Conservation (phyloP, 2,329 filamentous ascomycete species). For the Epicoccum sorghinum region DNA sequence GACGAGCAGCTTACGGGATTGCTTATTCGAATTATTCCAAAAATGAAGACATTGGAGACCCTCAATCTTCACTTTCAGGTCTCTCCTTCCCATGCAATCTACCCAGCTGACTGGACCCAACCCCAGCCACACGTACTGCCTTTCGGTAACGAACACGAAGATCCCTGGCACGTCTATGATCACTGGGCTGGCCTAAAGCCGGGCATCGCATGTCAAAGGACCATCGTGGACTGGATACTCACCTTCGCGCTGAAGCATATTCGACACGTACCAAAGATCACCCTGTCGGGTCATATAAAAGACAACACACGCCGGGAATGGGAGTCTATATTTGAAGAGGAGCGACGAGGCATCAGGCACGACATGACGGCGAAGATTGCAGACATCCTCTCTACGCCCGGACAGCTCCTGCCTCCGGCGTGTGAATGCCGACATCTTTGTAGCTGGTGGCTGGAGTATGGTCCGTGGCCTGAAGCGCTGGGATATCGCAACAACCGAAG, state of each 20-base stretch:
- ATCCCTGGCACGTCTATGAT: no score
- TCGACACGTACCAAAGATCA: background rate
- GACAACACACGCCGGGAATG: background rate
- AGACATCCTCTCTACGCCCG: background rate
- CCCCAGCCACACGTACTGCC: no score
- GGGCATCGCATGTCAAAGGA: background rate
- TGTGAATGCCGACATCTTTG: background rate
- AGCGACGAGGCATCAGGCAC: background rate
- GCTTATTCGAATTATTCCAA: no score
- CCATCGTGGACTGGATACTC: background rate
- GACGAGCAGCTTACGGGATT: no score
- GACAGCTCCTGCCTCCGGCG: background rate
- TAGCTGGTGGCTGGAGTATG: background rate
- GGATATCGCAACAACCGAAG: background rate
- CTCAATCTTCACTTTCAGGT: background rate
- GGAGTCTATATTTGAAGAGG: background rate
- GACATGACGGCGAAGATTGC: background rate
- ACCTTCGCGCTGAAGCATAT: background rate
- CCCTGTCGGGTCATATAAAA: background rate
- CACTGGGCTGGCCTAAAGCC: no score
- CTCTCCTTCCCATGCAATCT: background rate
- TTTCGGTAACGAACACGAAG: no score
- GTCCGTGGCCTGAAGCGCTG: background rate
- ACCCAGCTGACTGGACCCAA: no score
- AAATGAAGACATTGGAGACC: background rate